These are phyloP conservation scores for Dictyostelium discoideum DNA, from an alignment of 78 protist genomes.

Conservation along the genomic window dicty_2.7 NC_007090.3:5010001-5010500, in stretches of 20 bases:
- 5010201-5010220: no score
- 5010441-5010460: not conserved
- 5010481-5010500: not conserved
- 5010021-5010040: not conserved
- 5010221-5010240: not conserved
- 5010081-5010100: not conserved
- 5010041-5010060: not conserved
- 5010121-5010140: not conserved
- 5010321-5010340: not conserved
- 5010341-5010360: not conserved
- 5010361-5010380: not conserved
- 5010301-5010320: not conserved
- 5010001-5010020: not conserved
- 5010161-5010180: not conserved
- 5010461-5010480: not conserved
- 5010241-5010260: not conserved
- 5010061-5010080: not conserved
- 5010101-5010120: not conserved
- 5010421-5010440: not conserved
- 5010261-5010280: not conserved
- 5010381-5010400: not conserved
- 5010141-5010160: not conserved
- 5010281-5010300: not conserved
- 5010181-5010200: not conserved
- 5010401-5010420: not conserved